Conservation (phyloP, 148 eudicot genomes). For the Diospyros lotus region DNA sequence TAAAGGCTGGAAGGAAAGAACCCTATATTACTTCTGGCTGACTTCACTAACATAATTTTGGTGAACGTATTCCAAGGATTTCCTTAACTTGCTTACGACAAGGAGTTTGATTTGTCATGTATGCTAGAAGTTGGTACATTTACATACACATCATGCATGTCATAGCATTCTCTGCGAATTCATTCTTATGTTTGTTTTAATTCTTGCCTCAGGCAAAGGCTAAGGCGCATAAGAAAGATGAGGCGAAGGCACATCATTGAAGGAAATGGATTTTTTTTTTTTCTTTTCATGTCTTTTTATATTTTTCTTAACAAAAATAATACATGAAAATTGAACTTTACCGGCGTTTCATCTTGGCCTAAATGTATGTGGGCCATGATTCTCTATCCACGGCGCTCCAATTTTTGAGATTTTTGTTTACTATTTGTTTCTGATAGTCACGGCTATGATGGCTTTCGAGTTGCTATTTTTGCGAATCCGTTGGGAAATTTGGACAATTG, state of each 20-base stretch:
- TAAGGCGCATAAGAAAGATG: conserved; percentile 65
- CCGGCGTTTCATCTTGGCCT: neutral
- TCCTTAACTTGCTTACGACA: too few species aligned
- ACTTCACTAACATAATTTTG: too few species aligned
- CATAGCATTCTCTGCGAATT: neutral
- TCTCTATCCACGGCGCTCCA: neutral
- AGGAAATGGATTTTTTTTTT: neutral
- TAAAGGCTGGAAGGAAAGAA: too few species aligned
- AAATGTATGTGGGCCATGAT: conserved; percentile 1
- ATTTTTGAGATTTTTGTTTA: conserved; percentile 5
- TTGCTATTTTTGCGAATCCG: neutral
- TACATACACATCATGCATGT: neutral
- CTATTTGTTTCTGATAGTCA: neutral
- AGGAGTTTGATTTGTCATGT: too few species aligned
- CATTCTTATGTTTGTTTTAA: conserved; percentile 1
- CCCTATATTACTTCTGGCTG: too few species aligned
- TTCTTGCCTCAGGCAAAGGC: conserved; percentile 52
- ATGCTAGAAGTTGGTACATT: too few species aligned
- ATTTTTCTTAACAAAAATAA: conserved; percentile 5
- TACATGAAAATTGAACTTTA: neutral
- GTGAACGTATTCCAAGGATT: too few species aligned
- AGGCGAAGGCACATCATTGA: conserved; percentile 62
- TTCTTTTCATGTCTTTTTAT: neutral
- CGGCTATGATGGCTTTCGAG: neutral
- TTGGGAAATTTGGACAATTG: conserved; percentile 1